These are phyloP conservation scores for Hericium rajendrae DNA, from an alignment of 768 basidiomycete species.

Conservation along the genomic window DNA sequence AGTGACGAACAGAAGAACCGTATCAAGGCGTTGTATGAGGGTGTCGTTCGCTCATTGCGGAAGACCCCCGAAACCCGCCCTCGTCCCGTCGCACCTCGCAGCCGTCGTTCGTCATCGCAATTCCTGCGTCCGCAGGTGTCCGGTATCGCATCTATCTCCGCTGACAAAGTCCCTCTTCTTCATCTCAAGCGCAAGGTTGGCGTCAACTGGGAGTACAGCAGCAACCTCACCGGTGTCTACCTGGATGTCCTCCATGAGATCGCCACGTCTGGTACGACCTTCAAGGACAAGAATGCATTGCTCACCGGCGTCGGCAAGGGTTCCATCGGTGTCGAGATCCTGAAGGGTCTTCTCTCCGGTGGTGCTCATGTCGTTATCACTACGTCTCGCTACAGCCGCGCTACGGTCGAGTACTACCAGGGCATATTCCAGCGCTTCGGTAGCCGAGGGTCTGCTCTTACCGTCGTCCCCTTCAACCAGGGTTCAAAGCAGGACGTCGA, in stretches of 20 bases:
- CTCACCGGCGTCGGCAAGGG: constrained; percentile 97
- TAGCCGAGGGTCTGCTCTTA: constrained; percentile 90
- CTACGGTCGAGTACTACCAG: constrained; percentile 97
- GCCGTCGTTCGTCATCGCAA: constrained; percentile 87
- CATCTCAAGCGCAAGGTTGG: constrained; percentile 97
- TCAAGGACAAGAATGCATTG: constrained; percentile 98
- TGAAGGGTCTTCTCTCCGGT: constrained; percentile 93
- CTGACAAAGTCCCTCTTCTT: constrained; percentile 88
- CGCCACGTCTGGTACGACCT: constrained; percentile 95
- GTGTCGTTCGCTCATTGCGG: constrained; percentile 87
- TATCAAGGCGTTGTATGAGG: constrained; percentile 91
- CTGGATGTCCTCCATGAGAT: constrained; percentile 97
- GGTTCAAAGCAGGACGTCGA: constrained; percentile 98
- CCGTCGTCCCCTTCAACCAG: constrained; percentile 98
- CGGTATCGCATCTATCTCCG: constrained; percentile 59
- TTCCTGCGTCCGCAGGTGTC: constrained; percentile 91
- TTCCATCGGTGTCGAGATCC: constrained; percentile 94
- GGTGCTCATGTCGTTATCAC: constrained; percentile 97
- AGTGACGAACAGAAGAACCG: constrained; percentile 94
- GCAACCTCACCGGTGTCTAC: constrained; percentile 91
- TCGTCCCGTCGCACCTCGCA: constrained; percentile 41
- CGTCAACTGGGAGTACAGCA: constrained; percentile 91
- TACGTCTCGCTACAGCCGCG: constrained; percentile 93
- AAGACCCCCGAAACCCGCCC: constrained; percentile 61
- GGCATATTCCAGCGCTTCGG: constrained; percentile 94